Base-by-base conservation (phyloP, 2,329 filamentous ascomycete genomes). In the Fusarium sp. region DNA sequence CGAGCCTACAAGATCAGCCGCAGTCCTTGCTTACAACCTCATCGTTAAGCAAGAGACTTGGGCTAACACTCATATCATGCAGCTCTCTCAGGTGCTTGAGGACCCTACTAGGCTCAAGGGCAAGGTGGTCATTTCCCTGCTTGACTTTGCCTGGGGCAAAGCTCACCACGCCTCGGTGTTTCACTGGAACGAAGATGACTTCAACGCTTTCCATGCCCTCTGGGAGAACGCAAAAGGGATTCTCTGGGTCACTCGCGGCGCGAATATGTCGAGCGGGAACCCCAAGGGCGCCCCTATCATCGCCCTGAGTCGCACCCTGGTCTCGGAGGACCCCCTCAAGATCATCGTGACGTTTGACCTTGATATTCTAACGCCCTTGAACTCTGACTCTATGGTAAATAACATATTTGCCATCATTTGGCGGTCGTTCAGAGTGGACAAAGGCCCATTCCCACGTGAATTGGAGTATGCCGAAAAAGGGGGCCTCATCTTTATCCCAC, bases 221-320 rank as follows among this genome's bases (percentile, higher is more conserved):
- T 75, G 86, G 4, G 73, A 76, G 6, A 62, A 60, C 2, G 79
- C 83, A 1, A 81, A 80, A 17, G 81, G 83, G 3, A 72, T 89
- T 2, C 55, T 90, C 1, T 90, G 88, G 87, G 69, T 88, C 20
- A 86, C 86, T 0, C 78, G 79, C 0, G 84, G 84, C 5, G 85
- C 84, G 2, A 83, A 85, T 33, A 82, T 76, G 79, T 79, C 69
- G 49, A 78, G 76, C 16, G 57, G 35, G 42, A 80, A 79, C 17
- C 85, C 86, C 0, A 74, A 75, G 27, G 78, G 80, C 14, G 80
- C 86, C 2, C 80, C 84, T 0, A 81, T 87, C 22, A 75, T 85
- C n/a, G 86, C 84, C 2, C 76, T 89, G 17, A 82, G 85, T 1
- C 81, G 87, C 22, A 85, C 86, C 0, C 78, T 89, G 10, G 82